phyloP scores from a whole-genome alignment of 2,329 filamentous ascomycete genomes.

The Nigrograna mackinnonii region DNA sequence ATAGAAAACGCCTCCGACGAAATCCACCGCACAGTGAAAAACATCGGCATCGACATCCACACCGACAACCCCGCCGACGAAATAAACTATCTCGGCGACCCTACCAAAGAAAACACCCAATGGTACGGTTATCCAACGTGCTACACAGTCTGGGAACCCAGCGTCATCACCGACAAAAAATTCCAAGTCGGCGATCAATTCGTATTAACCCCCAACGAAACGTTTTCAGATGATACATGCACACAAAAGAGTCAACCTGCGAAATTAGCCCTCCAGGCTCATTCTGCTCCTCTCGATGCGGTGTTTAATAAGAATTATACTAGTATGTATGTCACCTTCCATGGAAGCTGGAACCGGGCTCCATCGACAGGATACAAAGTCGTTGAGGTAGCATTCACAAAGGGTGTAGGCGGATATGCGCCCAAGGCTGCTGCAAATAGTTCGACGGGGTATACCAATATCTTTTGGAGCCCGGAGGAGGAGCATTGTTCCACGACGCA shows the following conservation, averaged over 20 bases:
- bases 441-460: constrained; percentile 19
- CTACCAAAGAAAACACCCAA: constrained; percentile 40
- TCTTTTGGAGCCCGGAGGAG: constrained; percentile 25
- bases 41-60: constrained; percentile 60
- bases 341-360: constrained; percentile 31
- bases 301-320: constrained; percentile 25
- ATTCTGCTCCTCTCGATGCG: constrained; percentile 32
- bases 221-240: constrained; percentile 30
- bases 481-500: constrained; percentile 28
- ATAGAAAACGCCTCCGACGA: constrained; percentile 73
- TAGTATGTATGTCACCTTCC: constrained; percentile 28
- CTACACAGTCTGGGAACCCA: constrained; percentile 61
- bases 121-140: constrained; percentile 74
- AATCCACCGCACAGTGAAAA: constrained; percentile 55
- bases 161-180: constrained; percentile 20
- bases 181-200: constrained; percentile 32
- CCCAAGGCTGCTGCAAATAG: constrained; percentile 13
- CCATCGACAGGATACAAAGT: constrained; percentile 26
- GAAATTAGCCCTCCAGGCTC: constrained; percentile 22
- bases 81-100: constrained; percentile 68
- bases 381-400: constrained; percentile 23
- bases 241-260: constrained; percentile 16
- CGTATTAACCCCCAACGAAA: constrained; percentile 30
- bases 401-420: constrained; percentile 11
- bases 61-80: constrained; percentile 73